Base-by-base conservation (phyloP, 2,329 filamentous ascomycete species). In the Sporothrix variecibatus region DNA sequence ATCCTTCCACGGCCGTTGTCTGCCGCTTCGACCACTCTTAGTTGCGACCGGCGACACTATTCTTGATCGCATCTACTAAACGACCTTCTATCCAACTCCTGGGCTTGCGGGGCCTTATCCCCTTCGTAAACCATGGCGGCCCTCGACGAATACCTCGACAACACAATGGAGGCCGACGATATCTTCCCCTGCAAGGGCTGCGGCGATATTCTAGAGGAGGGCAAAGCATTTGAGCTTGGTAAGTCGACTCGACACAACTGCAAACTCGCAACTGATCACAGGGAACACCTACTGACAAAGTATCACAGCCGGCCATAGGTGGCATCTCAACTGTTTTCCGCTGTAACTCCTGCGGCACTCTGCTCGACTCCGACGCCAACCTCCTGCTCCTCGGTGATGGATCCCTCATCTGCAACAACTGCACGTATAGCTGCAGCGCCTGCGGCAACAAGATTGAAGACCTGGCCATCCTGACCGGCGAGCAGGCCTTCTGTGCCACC, bases 291-390 rank as follows among this genome's bases (percentile, higher is more conserved):
- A 53, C 64, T 74, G 28, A 53, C 60, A 15, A 2, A n/a, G 1
- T n/a, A 23, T 46, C 40, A 60, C 79, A 97, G 95, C 95, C 82
- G 95, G 95, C 77, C 96, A 97, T 83, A 90, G 95, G 88, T 98
- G 95, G 96, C 96, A 99, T 87, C 93, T 99, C 80, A 93, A 98
- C 85, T 99, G 96, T 86, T 99, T 99, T 99, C 85, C 93, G 95
- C 81, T 98, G 95, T 88, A 96, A 97, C 83, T 97, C 93, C 73
- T 99, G 95, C 87, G 90, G 91, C 80, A 98, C 95, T 75, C 91
- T 98, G 74, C 94, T 99, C 84, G 96, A 99, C 85, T 98, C 96
- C 76, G 95, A 99, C 81, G 96, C 96, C 79, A 98, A 98, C 84
- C 91, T 99, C 69, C 91, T 99, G 71, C 92, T 99, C 34, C 93